Conservation (phyloP, 495 filamentous ascomycete species). For the Neurospora sp. region DNA sequence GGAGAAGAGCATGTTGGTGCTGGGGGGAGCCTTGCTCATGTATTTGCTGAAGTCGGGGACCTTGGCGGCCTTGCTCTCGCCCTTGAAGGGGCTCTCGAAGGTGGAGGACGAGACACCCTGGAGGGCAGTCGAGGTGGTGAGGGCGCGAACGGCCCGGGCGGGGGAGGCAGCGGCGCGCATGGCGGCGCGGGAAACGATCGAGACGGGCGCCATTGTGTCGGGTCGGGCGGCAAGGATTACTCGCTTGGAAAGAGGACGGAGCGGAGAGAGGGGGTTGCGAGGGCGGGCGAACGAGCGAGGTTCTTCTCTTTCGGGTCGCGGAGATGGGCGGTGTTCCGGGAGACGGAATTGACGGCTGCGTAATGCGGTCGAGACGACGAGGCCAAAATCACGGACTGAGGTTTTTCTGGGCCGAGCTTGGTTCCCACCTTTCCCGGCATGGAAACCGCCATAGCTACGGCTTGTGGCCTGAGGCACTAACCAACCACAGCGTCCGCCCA, state of each 20-base stretch:
- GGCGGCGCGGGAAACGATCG: slow-evolving; percentile 35
- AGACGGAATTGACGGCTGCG: background rate
- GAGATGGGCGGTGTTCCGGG: background rate
- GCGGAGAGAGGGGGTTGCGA: background rate
- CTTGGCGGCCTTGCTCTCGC: slow-evolving; percentile 47
- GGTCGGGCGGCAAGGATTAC: background rate
- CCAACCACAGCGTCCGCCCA: background rate
- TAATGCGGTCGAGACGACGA: slow-evolving; percentile 3
- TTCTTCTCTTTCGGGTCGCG: background rate
- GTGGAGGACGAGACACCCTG: slow-evolving; percentile 22
- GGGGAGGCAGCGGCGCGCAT: slow-evolving; percentile 29
- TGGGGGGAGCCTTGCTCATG: slow-evolving; percentile 50
- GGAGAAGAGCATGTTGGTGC: slow-evolving; percentile 72
- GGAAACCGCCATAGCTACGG: slow-evolving; percentile 6
- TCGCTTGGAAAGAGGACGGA: background rate
- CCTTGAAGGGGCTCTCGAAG: slow-evolving; percentile 50
- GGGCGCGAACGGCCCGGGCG: slow-evolving; percentile 31
- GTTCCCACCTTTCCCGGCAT: slow-evolving; percentile 21
- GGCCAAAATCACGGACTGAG: slow-evolving; percentile 29
- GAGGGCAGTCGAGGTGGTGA: slow-evolving; percentile 34
- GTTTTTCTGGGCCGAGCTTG: slow-evolving; percentile 37
- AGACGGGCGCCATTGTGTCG: slow-evolving; percentile 36
- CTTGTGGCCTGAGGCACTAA: slow-evolving; percentile 22
- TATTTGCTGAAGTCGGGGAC: slow-evolving; percentile 91
- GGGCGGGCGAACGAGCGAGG: slow-evolving; percentile 1